Conservation (phyloP, 75 land plant genomes). For the Sequoia sempervirens region DNA sequence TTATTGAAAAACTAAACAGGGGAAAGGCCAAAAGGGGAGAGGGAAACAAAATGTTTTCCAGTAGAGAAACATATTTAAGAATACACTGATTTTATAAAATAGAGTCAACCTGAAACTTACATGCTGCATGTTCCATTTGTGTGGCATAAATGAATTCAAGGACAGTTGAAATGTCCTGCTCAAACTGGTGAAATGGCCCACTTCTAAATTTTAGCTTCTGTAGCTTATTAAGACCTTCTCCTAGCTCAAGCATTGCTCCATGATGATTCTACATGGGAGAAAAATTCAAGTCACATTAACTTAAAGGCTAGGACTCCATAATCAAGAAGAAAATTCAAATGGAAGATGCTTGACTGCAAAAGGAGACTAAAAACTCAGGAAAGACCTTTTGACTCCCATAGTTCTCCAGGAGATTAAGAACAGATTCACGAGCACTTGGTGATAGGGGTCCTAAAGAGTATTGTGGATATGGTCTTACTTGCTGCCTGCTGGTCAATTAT, state of each 20-base stretch:
- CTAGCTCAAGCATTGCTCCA: conserved; percentile 95
- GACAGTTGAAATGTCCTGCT: conserved; percentile 59
- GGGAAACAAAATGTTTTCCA: background rate
- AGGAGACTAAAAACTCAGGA: background rate
- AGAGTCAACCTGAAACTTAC: conserved; percentile 36
- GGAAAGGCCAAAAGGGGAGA: background rate
- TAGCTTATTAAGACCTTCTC: conserved; percentile 81
- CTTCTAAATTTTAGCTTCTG: conserved; percentile 48
- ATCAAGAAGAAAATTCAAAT: background rate
- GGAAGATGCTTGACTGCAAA: background rate
- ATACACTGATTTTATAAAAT: background rate
- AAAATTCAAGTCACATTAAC: conserved; percentile 1
- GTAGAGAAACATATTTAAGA: background rate
- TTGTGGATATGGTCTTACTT: no score
- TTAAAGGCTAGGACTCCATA: background rate
- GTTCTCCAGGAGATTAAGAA: no score
- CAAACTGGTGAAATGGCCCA: conserved; percentile 81
- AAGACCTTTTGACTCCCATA: no score
- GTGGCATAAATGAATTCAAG: conserved; percentile 83
- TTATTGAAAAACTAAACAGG: background rate
- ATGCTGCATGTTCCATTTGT: conserved; percentile 85
- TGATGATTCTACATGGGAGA: conserved; percentile 59
- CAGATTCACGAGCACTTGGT: no score
- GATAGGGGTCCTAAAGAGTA: no score
- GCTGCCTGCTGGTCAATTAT: no score